phyloP scores from a whole-genome alignment of 2,329 filamentous ascomycete species.

The Ophiostoma piceae region DNA sequence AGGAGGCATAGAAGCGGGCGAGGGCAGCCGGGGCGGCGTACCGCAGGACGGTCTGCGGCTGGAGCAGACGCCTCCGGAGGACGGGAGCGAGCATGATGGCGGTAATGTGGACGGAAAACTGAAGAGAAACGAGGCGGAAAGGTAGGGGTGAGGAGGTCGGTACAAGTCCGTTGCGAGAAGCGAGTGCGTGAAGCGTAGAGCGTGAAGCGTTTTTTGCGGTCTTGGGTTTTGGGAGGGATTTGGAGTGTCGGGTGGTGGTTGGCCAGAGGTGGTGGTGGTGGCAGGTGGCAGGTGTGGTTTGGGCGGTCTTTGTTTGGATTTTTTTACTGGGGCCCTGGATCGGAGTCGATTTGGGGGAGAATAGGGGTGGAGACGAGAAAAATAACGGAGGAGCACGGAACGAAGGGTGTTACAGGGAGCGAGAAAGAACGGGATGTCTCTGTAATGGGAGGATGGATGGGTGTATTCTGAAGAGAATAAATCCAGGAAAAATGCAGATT shows the following conservation, averaged over 20 bases:
- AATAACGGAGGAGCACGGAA: constrained; percentile 21
- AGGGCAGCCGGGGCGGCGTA: constrained; percentile 50
- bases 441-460: constrained; percentile 2
- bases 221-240: constrained; percentile 13
- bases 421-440: constrained; percentile 11
- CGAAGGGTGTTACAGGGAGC: constrained; percentile 11
- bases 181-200: background rate
- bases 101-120: constrained; percentile 23
- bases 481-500: background rate
- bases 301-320: constrained; percentile 3
- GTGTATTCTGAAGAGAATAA: background rate
- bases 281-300: background rate
- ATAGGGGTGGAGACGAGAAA: constrained; percentile 20
- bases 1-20: constrained; percentile 69
- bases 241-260: constrained; percentile 12
- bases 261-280: background rate
- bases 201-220: constrained; percentile 9
- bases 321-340: constrained; percentile 19
- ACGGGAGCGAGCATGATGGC: constrained; percentile 57
- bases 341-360: constrained; percentile 23
- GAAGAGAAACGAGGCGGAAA: constrained; percentile 15
- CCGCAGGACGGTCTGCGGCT: constrained; percentile 47
- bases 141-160: constrained; percentile 12
- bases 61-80: constrained; percentile 58
- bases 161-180: constrained; percentile 20